phyloP scores from a whole-genome alignment of 108 stramenopile species.

The Cyclotella baltica region DNA sequence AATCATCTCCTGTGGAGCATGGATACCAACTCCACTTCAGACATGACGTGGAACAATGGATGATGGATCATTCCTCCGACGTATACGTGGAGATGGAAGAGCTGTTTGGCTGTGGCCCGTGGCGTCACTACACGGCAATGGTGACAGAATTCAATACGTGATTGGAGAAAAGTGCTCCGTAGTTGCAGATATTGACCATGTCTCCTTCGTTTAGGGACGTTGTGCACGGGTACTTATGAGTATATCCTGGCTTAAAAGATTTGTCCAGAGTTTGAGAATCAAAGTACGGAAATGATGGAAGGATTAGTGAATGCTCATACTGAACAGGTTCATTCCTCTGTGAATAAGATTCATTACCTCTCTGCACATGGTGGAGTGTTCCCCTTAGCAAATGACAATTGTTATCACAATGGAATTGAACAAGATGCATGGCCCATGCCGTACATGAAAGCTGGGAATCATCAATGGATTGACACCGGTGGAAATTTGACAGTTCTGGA shows the following conservation, averaged over 20 bases:
- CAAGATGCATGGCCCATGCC: constrained; percentile 30
- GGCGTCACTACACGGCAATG: constrained; percentile 8
- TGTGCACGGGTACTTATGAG: constrained; percentile 9
- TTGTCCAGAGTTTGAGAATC: constrained; percentile 20
- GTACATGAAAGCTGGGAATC: constrained; percentile 18
- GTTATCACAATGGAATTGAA: not conserved
- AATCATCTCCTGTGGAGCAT: constrained; percentile 26
- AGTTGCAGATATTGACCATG: constrained; percentile 20
- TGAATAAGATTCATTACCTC: constrained; percentile 20
- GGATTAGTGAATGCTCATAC: constrained; percentile 25
- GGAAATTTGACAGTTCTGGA: not conserved
- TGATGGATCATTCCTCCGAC: constrained; percentile 3
- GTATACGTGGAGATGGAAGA: constrained; percentile 6
- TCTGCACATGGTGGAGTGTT: constrained; percentile 16
- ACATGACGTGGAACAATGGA: constrained; percentile 14
- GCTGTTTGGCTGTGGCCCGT: not conserved
- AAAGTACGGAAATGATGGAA: constrained; percentile 7
- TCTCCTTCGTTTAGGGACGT: not conserved
- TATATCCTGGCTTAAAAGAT: constrained; percentile 13
- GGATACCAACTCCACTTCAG: not conserved
- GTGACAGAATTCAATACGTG: constrained; percentile 17
- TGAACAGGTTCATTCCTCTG: not conserved
- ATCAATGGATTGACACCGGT: not conserved
- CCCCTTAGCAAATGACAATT: constrained; percentile 17
- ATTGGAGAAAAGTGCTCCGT: not conserved